Conservation (phyloP, 306 rosid genomes). For the Purshia tridentata region DNA sequence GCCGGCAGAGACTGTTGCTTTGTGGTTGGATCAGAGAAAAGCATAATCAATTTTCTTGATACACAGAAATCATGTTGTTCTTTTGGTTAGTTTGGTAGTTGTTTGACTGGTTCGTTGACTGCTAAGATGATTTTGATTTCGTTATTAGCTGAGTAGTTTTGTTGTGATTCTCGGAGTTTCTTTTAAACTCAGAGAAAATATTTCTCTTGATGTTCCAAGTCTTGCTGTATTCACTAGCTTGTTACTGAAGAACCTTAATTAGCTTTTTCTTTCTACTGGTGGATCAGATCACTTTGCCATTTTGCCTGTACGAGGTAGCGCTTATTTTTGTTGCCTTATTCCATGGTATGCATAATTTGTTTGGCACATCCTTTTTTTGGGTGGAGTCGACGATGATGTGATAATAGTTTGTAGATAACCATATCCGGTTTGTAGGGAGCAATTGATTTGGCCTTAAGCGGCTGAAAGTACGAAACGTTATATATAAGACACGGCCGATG, state of each 20-base stretch:
- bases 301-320: no score
- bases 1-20: conserved; percentile 53
- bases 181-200: background rate
- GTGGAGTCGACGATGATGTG: background rate
- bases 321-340: no score
- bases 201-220: background rate
- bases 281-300: background rate
- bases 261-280: no score
- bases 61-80: background rate
- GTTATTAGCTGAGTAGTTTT: background rate
- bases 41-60: background rate
- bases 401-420: background rate
- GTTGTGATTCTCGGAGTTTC: background rate
- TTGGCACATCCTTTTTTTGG: no score
- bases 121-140: background rate
- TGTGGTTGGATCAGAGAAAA: conserved; percentile 40
- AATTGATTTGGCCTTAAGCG: background rate
- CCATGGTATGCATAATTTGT: no score
- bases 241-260: background rate
- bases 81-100: conserved; percentile 7
- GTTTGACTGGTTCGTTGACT: background rate
- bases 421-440: background rate
- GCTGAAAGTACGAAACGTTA: background rate
- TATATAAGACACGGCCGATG: background rate
- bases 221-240: background rate